A percentile compares a stretch with the other conserved stretches of the same genome.
Conservation (phyloP, 1,284 basidiomycete genomes). For the Leccinum huronense region DNA sequence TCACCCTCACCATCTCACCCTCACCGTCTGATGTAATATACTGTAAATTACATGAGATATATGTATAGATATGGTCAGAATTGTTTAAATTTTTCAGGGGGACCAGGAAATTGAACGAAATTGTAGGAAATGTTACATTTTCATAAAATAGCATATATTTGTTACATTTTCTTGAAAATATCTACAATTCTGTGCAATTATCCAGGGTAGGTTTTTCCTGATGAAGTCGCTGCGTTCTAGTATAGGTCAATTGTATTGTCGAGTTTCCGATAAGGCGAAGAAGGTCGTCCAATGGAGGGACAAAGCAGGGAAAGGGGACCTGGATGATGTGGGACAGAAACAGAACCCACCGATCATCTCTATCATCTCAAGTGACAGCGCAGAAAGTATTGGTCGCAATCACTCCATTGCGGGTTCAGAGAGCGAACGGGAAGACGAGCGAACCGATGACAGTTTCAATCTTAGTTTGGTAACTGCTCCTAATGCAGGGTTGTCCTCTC, state of each 20-base stretch:
- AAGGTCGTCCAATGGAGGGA: slow-evolving; percentile 91
- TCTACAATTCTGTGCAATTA: no score
- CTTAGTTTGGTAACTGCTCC: slow-evolving; percentile 46
- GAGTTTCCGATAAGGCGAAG: slow-evolving; percentile 62
- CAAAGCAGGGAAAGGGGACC: slow-evolving; percentile 78
- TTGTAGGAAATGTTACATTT: no score
- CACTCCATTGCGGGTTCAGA: slow-evolving; percentile 61
- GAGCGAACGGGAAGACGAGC: slow-evolving; percentile 87
- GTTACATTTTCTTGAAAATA: no score
- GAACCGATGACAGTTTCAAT: slow-evolving; percentile 69
- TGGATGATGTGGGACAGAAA: slow-evolving; percentile 66
- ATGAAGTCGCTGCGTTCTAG: slow-evolving; percentile 71
- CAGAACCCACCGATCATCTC: slow-evolving; percentile 47
- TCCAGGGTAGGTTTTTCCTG: no score
- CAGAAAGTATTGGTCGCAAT: slow-evolving; percentile 29
- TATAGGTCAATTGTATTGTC: slow-evolving; percentile 58
- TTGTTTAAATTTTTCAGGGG: no score
- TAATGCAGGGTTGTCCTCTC: slow-evolving; percentile 23
- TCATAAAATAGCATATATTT: no score
- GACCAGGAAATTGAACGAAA: no score
- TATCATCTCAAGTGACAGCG: slow-evolving; percentile 33
- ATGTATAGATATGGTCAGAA: no score
- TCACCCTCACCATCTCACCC: no score
- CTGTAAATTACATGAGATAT: no score
- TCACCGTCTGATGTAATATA: no score